Base-by-base conservation (phyloP, 2,329 filamentous ascomycete genomes). In the Bipolaris zeicola region DNA sequence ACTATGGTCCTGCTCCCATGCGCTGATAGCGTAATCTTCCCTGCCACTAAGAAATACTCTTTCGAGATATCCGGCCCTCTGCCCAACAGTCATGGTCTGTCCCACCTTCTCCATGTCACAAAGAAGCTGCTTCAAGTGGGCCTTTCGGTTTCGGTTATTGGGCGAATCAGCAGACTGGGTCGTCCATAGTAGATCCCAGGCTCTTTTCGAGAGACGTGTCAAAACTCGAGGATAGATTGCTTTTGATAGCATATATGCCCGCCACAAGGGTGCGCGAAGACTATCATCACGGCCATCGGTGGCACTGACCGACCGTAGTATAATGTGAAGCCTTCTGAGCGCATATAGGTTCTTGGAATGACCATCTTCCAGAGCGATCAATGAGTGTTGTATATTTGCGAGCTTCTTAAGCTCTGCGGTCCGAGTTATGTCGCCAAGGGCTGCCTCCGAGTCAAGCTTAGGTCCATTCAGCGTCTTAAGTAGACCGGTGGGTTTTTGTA, bases 151-250 rank as follows among this genome's bases (percentile, higher is more conserved):
- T 2, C 46, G 48, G 13, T 71, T 64, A 11, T 51, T 47, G 4
- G 42, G 45, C 1, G 48, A 54, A 0, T 62, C 34, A 10, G 52
- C 24, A 24, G 65, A 66, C 44, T 74, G 70, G 2, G 60, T 59
- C 14, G 28, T 57, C 74, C 74, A 77, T 7, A 78, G 51, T 5
- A 74, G 42, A 26, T 73, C 62, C 76, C 76, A 78, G 5, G 68
- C 71, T 48, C 56, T 51, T 28, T 64, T 50, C 2, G 73, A 60
- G 3, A 77, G 52, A 28, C 48, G 51, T 5, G 13, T 39, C 13
- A 64, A 46, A 5, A 75, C 42, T 6, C 54, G 53, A 6, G 64
- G 58, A 28, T 65, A 57, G 4, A 22, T 57, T 6, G 54, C 33
- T 37, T 67, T 73, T 3, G 67, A 66, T 11, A 59, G 49, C 18